phyloP scores from a whole-genome alignment of 1,139 yeast species.

The Insectozyma bohioensis region DNA sequence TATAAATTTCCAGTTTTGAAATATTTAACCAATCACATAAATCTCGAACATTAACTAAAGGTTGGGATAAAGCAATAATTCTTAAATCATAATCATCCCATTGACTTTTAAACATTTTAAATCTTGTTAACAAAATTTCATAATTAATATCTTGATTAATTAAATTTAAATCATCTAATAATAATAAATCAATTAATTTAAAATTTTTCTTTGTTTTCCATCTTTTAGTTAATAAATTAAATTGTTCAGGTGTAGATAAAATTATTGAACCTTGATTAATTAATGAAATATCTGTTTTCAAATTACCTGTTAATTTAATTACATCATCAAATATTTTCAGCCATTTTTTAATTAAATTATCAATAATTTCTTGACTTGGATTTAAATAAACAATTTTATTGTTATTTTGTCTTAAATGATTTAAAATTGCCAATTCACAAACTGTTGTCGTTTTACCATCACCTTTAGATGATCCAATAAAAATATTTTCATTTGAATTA shows the following conservation, averaged over 20 bases:
- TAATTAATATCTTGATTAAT: conserved; percentile 64
- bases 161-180: conserved; percentile 76
- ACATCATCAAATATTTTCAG: conserved; percentile 49
- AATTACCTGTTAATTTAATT: conserved; percentile 62
- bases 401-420: conserved; percentile 64
- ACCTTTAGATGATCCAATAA: conserved; percentile 75
- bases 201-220: conserved; percentile 80
- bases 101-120: conserved; percentile 68
- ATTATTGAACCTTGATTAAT: conserved; percentile 63
- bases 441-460: conserved; percentile 71
- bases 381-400: conserved; percentile 69
- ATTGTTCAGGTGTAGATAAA: conserved; percentile 78
- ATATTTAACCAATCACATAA: conserved; percentile 88
- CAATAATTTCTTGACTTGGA: conserved; percentile 59
- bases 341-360: conserved; percentile 53
- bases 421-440: conserved; percentile 72
- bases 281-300: conserved; percentile 51
- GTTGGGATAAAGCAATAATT: conserved; percentile 63
- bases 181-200: conserved; percentile 63
- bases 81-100: conserved; percentile 49
- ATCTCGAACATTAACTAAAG: conserved; percentile 75
- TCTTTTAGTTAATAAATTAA: conserved; percentile 68
- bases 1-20: conserved; percentile 55
- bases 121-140: conserved; percentile 69
- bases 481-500: conserved; percentile 50